Evolutionary conservation across 345 rosid genomes (phyloP).

Genomic region (Linum trigynum): DNA sequence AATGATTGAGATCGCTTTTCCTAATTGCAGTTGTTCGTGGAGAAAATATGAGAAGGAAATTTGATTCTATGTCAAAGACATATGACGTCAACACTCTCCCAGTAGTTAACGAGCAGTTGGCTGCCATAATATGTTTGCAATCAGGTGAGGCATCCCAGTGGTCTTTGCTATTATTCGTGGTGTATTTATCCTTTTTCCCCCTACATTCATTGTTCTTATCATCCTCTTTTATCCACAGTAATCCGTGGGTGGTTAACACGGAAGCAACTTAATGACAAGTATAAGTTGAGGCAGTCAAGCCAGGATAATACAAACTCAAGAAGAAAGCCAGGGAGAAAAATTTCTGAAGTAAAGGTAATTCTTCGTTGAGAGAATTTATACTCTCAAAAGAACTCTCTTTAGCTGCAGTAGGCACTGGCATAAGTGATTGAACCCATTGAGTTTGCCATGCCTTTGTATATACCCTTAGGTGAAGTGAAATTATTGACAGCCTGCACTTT

Average conservation of each 20-base stretch:
- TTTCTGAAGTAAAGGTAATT: constrained; percentile 65
- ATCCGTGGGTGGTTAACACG: constrained; percentile 86
- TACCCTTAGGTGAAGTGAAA: too few species aligned
- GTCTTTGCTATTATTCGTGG: neutral
- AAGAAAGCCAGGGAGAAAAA: constrained; percentile 36
- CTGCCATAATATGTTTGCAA: constrained; percentile 51
- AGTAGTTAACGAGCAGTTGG: constrained; percentile 32
- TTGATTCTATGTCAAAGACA: constrained; percentile 19
- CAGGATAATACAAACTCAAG: constrained; percentile 33
- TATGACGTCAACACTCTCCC: constrained; percentile 23
- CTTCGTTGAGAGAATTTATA: constrained; percentile 1
- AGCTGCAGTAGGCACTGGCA: neutral
- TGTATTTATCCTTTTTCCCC: neutral
- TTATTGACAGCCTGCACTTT: too few species aligned
- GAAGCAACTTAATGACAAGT: constrained; percentile 33
- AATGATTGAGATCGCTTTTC: neutral
- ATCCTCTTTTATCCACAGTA: constrained; percentile 28
- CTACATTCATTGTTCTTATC: constrained; percentile 10
- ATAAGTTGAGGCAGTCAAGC: constrained; percentile 31
- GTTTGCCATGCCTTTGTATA: too few species aligned
- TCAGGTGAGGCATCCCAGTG: constrained; percentile 42
- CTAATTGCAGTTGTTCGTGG: constrained; percentile 51
- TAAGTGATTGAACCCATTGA: neutral
- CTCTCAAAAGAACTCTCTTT: neutral
- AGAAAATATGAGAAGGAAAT: constrained; percentile 45